These are phyloP conservation scores for Cutaneotrichosporon arboriforme DNA, from an alignment of 1,284 basidiomycete genomes.

Conservation along the genomic window DNA sequence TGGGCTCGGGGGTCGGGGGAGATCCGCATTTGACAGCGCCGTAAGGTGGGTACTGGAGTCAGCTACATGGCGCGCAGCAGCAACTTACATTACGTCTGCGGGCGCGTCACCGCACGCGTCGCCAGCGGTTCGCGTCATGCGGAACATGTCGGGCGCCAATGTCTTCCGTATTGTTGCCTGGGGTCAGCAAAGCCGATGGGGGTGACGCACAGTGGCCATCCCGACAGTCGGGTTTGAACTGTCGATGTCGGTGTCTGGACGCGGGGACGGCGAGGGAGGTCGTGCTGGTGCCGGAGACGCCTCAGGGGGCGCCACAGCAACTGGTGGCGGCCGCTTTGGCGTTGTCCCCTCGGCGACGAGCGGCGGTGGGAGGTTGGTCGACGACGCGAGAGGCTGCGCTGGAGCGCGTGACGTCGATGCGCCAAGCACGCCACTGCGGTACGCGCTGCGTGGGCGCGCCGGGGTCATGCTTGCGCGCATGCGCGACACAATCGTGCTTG, in stretches of 20 bases:
- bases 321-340: neutral
- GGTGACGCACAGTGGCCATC: slow-evolving; percentile 28
- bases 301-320: too few species aligned
- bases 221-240: slow-evolving; percentile 9
- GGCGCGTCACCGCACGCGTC: slow-evolving; percentile 15
- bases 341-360: neutral
- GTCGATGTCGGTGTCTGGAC: neutral
- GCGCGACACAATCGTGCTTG: slow-evolving; percentile 4
- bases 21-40: slow-evolving; percentile 29
- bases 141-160: slow-evolving; percentile 28
- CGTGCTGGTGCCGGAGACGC: neutral
- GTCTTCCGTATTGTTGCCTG: slow-evolving; percentile 35
- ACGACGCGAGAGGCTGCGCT: neutral
- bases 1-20: slow-evolving; percentile 25
- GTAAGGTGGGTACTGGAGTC: slow-evolving; percentile 29
- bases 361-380: neutral
- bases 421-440: neutral
- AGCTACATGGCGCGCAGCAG: neutral
- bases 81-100: slow-evolving; percentile 31
- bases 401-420: neutral
- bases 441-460: neutral
- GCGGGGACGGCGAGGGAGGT: neutral
- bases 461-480: slow-evolving; percentile 11
- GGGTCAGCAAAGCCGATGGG: slow-evolving; percentile 1
- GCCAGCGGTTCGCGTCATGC: slow-evolving; percentile 19